Percentiles rank a stretch among this genome's conserved stretches.
Evolutionary conservation across 306 rosid genomes (phyloP).

Genomic region (Citrullus mucosospermus): DNA sequence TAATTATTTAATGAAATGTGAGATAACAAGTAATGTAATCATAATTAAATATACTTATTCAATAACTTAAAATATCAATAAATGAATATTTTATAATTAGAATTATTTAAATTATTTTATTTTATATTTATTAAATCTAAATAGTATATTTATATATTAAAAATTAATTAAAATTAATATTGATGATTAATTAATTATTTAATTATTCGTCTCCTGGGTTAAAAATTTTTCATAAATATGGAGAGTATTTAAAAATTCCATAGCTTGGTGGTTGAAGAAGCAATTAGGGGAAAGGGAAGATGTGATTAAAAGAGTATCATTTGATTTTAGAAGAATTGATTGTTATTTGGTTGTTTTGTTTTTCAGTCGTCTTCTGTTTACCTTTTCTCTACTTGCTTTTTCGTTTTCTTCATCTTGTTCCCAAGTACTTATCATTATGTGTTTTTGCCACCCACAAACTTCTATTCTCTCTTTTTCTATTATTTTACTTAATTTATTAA

Average conservation of each 20-base stretch:
- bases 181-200: no score
- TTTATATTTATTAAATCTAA: no score
- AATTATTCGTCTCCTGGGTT: no score
- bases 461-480: neutral
- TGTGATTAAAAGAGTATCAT: neutral
- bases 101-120: no score
- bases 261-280: neutral
- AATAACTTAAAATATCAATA: no score
- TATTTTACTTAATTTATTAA: neutral
- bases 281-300: neutral
- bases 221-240: no score
- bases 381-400: conserved; percentile 6
- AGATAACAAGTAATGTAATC: no score
- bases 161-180: no score
- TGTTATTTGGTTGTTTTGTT: conserved; percentile 5
- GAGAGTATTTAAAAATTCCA: neutral
- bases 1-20: no score
- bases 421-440: neutral
- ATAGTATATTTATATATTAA: no score
- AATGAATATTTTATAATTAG: no score
- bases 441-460: neutral
- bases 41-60: no score
- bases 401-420: conserved; percentile 12
- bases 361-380: conserved; percentile 9
- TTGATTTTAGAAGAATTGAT: conserved; percentile 8